phyloP scores from a whole-genome alignment of 2,329 filamentous ascomycete species.

The Aspergillus aculeatus region DNA sequence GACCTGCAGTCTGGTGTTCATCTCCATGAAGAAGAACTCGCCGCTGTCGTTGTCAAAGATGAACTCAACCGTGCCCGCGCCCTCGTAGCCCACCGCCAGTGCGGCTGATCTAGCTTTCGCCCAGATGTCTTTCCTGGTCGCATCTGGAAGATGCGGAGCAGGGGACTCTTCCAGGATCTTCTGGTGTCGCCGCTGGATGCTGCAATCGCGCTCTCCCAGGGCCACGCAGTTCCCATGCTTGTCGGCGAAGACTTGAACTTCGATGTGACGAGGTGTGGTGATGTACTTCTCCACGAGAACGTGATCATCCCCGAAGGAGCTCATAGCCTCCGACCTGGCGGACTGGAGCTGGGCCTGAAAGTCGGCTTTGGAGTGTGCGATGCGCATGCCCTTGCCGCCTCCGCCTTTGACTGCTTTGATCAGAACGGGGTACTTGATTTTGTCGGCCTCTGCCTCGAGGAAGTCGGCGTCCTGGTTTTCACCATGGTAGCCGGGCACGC shows the following conservation, averaged over 20 bases:
- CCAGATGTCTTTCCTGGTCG: conserved; percentile 63
- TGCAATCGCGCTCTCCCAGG: conserved; percentile 65
- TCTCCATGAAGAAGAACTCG: conserved; percentile 70
- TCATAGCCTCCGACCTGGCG: conserved; percentile 63
- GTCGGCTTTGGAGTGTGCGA: conserved; percentile 57
- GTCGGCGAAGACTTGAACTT: conserved; percentile 67
- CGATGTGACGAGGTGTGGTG: conserved; percentile 64
- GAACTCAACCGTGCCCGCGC: conserved; percentile 67
- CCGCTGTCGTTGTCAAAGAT: conserved; percentile 67
- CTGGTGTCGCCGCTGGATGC: conserved; percentile 64
- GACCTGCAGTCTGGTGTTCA: conserved; percentile 83
- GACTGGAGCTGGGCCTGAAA: conserved; percentile 62
- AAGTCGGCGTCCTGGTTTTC: conserved; percentile 68
- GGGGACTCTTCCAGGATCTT: conserved; percentile 67
- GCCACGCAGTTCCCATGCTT: conserved; percentile 65
- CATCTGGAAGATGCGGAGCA: conserved; percentile 60
- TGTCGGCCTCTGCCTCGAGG: conserved; percentile 68
- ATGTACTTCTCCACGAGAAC: conserved; percentile 69
- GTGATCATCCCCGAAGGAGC: conserved; percentile 65
- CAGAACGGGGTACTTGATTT: conserved; percentile 65
- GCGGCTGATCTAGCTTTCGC: conserved; percentile 63
- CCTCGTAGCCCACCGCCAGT: conserved; percentile 63
- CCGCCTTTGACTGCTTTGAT: conserved; percentile 66
- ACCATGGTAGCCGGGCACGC: conserved; percentile 94
- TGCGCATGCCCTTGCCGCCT: conserved; percentile 69